phyloP scores from a whole-genome alignment of 2,329 filamentous ascomycete genomes.

The Ascochyta clinopodiicola region DNA sequence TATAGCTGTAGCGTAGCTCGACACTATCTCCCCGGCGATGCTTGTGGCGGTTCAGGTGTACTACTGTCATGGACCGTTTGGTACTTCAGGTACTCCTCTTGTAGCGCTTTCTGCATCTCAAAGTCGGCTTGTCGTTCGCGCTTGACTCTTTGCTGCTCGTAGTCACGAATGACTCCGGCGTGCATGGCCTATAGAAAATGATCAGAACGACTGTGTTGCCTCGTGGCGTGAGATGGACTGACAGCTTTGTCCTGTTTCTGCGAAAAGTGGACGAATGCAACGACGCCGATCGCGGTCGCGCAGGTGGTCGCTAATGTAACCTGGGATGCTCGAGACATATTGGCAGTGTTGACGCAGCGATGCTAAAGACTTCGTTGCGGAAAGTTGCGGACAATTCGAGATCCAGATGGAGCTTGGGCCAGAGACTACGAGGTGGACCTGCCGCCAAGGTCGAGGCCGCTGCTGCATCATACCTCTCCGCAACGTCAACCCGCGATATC shows the following conservation, averaged over 20 bases:
- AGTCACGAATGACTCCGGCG: constrained; percentile 88
- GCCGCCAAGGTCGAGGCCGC: constrained; percentile 30
- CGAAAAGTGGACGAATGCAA: constrained; percentile 87
- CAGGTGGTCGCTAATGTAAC: constrained; percentile 81
- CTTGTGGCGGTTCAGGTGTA: constrained; percentile 34
- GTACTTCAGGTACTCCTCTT: constrained; percentile 87
- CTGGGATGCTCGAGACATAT: constrained; percentile 91
- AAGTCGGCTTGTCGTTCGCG: constrained; percentile 92
- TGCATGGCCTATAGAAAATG: constrained; percentile 79
- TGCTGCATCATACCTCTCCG: constrained; percentile 36
- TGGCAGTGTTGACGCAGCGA: constrained; percentile 5
- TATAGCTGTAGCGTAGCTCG: not conserved
- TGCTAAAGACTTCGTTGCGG: constrained; percentile 2
- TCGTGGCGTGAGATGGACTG: constrained; percentile 45
- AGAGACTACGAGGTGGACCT: constrained; percentile 15
- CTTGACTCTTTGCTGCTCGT: constrained; percentile 92
- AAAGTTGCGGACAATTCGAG: constrained; percentile 23
- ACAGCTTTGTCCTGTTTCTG: constrained; percentile 86
- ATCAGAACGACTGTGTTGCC: constrained; percentile 26
- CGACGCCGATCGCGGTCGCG: constrained; percentile 75
- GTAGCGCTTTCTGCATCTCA: constrained; percentile 83
- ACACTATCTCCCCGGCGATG: constrained; percentile 21
- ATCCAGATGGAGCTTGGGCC: constrained; percentile 42
- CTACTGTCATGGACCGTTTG: constrained; percentile 71
- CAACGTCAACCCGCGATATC: constrained; percentile 28